Conservation (phyloP, 805 yeast species). For the Metschnikowia anglica region DNA sequence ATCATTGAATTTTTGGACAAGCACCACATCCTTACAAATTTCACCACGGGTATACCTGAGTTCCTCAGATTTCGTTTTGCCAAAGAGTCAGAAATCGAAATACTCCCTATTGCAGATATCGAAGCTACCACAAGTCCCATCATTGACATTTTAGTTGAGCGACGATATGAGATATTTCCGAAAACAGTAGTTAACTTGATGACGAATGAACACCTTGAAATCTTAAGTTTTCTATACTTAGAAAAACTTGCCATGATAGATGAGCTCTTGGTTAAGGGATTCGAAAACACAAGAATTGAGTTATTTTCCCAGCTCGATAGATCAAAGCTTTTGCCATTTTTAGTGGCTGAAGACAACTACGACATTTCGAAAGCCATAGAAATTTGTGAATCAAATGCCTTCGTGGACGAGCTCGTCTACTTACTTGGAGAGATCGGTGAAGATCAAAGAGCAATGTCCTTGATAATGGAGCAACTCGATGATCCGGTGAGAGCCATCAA, state of each 20-base stretch:
- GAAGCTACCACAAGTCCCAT: slow-evolving; percentile 42
- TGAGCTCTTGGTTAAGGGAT: slow-evolving; percentile 50
- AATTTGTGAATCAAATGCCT: slow-evolving; percentile 54
- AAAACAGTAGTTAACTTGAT: slow-evolving; percentile 48
- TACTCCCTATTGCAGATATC: slow-evolving; percentile 43
- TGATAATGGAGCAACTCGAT: slow-evolving; percentile 73
- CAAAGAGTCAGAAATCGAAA: slow-evolving; percentile 33
- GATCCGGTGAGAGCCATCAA: slow-evolving; percentile 80
- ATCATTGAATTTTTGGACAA: slow-evolving; percentile 58
- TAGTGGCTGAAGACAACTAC: slow-evolving; percentile 60
- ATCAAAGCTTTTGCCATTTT: slow-evolving; percentile 53
- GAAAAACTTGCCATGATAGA: slow-evolving; percentile 58
- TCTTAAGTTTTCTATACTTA: slow-evolving; percentile 64
- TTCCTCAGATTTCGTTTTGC: slow-evolving; percentile 47
- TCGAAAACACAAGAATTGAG: slow-evolving; percentile 65
- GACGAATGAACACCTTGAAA: slow-evolving; percentile 39
- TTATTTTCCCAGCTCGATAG: slow-evolving; percentile 66
- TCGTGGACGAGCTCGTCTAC: slow-evolving; percentile 73
- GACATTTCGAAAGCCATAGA: slow-evolving; percentile 69
- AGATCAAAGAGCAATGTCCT: slow-evolving; percentile 65
- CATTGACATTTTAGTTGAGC: slow-evolving; percentile 56
- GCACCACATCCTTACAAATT: slow-evolving; percentile 60
- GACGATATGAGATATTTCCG: slow-evolving; percentile 66
- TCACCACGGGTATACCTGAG: slow-evolving; percentile 49
- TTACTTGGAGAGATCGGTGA: slow-evolving; percentile 82